phyloP scores from a whole-genome alignment of 2,329 filamentous ascomycete genomes.

The Fusarium tanahbumbuense region DNA sequence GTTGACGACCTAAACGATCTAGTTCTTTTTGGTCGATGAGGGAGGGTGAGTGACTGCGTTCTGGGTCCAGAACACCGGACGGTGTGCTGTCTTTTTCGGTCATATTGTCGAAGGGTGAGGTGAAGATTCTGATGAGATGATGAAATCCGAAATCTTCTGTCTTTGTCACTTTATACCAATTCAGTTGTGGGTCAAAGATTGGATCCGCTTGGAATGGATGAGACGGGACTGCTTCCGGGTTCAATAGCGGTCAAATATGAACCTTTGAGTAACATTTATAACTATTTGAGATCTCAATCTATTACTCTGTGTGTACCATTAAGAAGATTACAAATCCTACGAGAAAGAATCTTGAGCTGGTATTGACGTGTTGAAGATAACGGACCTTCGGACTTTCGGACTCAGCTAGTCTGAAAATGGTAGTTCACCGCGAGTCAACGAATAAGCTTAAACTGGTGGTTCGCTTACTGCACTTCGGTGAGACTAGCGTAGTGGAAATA shows the following conservation, averaged over 20 bases:
- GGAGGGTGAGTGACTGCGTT: neutral
- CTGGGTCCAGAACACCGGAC: conserved; percentile 2
- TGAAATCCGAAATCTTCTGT: neutral
- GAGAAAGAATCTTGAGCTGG: fast-evolving
- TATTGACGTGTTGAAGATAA: no score
- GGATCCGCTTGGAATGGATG: neutral
- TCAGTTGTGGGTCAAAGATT: neutral
- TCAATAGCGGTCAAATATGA: neutral
- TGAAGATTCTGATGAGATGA: neutral
- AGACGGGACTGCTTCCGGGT: neutral
- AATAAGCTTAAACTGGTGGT: conserved; percentile 4
- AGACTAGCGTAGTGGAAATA: neutral
- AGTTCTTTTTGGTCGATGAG: conserved; percentile 54
- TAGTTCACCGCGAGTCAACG: neutral
- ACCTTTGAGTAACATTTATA: neutral
- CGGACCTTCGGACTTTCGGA: conserved; percentile 2
- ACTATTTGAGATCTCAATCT: no score
- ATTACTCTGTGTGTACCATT: neutral
- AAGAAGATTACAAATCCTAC: neutral
- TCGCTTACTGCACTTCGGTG: neutral
- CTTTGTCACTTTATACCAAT: neutral
- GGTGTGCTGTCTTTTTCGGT: conserved; percentile 5
- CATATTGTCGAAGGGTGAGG: neutral
- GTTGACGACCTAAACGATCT: conserved; percentile 70
- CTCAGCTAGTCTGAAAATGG: neutral